Percentiles rank a stretch among this genome's conserved stretches.
phyloP scores from a whole-genome alignment of 208 protist genomes.

The Borovskyia barvae region DNA sequence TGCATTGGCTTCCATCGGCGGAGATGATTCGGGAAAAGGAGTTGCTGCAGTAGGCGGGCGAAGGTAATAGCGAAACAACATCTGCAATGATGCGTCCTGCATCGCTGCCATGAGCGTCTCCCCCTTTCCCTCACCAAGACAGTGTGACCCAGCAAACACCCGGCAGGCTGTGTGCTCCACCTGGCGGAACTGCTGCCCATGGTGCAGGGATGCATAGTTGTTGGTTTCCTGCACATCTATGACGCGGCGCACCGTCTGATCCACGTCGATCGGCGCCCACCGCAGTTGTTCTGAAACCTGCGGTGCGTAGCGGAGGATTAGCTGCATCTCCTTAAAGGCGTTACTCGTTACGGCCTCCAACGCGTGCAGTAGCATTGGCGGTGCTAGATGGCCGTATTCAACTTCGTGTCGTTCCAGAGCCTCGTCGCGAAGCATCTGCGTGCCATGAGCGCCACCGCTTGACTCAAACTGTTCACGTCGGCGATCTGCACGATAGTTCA shows the following conservation, averaged over 20 bases:
- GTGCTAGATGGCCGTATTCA: slow-evolving; percentile 31
- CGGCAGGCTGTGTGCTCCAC: slow-evolving; percentile 84
- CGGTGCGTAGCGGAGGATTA: slow-evolving; percentile 83
- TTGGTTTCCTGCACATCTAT: slow-evolving; percentile 90
- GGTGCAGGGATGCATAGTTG: slow-evolving; percentile 64
- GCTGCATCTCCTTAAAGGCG: slow-evolving; percentile 83
- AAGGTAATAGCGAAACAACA: slow-evolving; percentile 82
- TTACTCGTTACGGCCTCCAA: slow-evolving; percentile 40
- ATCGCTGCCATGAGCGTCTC: slow-evolving; percentile 83
- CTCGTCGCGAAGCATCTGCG: slow-evolving; percentile 66
- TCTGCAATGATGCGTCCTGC: slow-evolving; percentile 74
- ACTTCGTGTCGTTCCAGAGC: slow-evolving; percentile 46
- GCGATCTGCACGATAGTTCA: slow-evolving; percentile 61
- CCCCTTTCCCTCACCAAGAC: slow-evolving; percentile 86
- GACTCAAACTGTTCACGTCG: slow-evolving; percentile 74
- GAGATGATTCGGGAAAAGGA: not conserved
- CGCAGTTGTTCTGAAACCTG: slow-evolving; percentile 47
- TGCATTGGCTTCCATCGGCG: not conserved
- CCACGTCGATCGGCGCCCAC: slow-evolving; percentile 70
- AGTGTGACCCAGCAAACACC: slow-evolving; percentile 61
- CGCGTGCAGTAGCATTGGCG: slow-evolving; percentile 67
- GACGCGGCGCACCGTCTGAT: slow-evolving; percentile 69
- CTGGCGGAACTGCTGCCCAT: slow-evolving; percentile 74
- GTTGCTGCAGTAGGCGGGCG: not conserved
- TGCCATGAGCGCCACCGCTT: slow-evolving; percentile 74